phyloP scores from a whole-genome alignment of 352 stramenopile genomes.

The Phytophthora ohioensis region DNA sequence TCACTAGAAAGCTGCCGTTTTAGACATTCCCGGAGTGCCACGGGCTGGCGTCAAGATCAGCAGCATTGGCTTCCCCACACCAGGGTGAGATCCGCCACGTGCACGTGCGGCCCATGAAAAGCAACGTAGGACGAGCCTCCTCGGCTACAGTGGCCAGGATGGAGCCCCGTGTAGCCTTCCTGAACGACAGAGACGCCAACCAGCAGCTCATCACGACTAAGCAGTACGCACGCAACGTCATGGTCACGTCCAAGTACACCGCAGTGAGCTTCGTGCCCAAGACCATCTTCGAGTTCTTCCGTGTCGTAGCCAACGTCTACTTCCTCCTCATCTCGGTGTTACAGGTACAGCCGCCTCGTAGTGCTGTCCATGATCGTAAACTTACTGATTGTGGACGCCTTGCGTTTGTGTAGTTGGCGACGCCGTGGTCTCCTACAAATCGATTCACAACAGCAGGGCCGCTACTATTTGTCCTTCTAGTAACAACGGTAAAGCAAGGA shows the following conservation, averaged over 20 bases:
- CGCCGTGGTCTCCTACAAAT: conserved; percentile 73
- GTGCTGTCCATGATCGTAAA: too few species aligned
- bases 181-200: conserved; percentile 67
- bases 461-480: conserved; percentile 75
- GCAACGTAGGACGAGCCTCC: conserved; percentile 15
- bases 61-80: conserved; percentile 21
- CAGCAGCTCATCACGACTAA: conserved; percentile 56
- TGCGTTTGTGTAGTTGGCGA: conserved; percentile 49
- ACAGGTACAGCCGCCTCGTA: conserved; percentile 53
- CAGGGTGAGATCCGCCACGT: conserved; percentile 23
- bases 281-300: conserved; percentile 95
- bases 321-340: conserved; percentile 94
- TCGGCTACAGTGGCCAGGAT: conserved; percentile 24
- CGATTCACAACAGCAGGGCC: conserved; percentile 76
- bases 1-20: conserved; percentile 16
- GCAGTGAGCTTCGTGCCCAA: conserved; percentile 91
- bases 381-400: too few species aligned
- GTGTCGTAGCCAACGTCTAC: conserved; percentile 95
- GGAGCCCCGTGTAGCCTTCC: conserved; percentile 56
- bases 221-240: conserved; percentile 80
- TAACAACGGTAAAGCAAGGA: conserved; percentile 83
- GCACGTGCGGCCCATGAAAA: conserved; percentile 28
- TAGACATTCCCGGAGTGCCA: conserved; percentile 2
- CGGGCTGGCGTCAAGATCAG: conserved; percentile 11
- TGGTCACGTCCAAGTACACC: conserved; percentile 94